These are phyloP conservation scores for Metarhizium humberi DNA, from an alignment of 2,329 filamentous ascomycete species.

Conservation along the genomic window DNA sequence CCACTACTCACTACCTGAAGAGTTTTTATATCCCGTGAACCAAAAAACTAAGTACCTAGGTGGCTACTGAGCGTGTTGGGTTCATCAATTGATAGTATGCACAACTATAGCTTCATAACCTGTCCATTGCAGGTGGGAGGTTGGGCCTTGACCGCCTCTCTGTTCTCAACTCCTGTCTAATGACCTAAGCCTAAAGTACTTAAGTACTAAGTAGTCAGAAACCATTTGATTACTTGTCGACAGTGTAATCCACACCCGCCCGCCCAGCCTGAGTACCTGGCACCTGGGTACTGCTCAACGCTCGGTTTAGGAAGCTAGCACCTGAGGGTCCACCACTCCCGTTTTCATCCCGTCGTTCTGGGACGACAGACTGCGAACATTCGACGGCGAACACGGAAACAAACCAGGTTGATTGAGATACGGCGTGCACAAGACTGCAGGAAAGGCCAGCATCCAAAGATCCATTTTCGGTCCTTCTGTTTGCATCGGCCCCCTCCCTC, in stretches of 20 bases:
- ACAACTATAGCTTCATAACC: not conserved
- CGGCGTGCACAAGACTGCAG: no score
- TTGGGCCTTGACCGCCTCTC: constrained; percentile 7
- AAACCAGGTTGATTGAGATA: no score
- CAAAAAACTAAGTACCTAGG: not conserved
- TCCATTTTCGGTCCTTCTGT: no score
- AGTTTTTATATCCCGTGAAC: no score
- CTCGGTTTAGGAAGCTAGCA: no score
- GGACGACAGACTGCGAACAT: not conserved
- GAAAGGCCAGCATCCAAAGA: no score
- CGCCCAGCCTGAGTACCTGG: not conserved
- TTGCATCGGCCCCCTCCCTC: not conserved
- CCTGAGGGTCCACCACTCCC: constrained; percentile 2
- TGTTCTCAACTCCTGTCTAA: not conserved
- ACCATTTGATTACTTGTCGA: no score
- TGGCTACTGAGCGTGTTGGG: not conserved
- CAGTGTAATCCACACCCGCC: not conserved
- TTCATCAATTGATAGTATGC: no score
- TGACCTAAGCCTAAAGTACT: no score
- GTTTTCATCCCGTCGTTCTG: not conserved
- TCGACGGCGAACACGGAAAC: not conserved
- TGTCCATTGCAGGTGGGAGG: not conserved
- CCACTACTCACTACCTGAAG: no score
- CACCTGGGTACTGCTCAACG: not conserved
- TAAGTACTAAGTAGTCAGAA: no score